Conservation (phyloP, 176 grass and related monocot genomes). For the Sorghum bicolor region Sorghum_bicolor_NCBIv3 NC_012878.2:48129001-48129500, state of each 20-base stretch:
- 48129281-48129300: neutral
- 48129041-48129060: neutral
- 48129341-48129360: constrained; percentile 97
- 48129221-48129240: neutral
- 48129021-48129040: neutral
- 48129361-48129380: constrained; percentile 93
- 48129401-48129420: constrained; percentile 61
- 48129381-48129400: constrained; percentile 94
- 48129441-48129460: constrained; percentile 95
- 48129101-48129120: neutral
- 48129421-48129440: constrained; percentile 96
- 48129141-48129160: neutral
- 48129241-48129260: neutral
- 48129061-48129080: neutral
- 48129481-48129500: constrained; percentile 95
- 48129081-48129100: neutral
- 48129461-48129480: constrained; percentile 98
- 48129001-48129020: neutral
- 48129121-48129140: neutral
- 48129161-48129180: neutral
- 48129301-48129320: neutral
- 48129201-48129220: neutral
- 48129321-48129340: constrained; percentile 52
- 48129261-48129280: constrained; percentile 8
- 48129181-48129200: neutral